Conservation (phyloP, 1,139 yeast genomes). For the Ogataea hybrid region DNA sequence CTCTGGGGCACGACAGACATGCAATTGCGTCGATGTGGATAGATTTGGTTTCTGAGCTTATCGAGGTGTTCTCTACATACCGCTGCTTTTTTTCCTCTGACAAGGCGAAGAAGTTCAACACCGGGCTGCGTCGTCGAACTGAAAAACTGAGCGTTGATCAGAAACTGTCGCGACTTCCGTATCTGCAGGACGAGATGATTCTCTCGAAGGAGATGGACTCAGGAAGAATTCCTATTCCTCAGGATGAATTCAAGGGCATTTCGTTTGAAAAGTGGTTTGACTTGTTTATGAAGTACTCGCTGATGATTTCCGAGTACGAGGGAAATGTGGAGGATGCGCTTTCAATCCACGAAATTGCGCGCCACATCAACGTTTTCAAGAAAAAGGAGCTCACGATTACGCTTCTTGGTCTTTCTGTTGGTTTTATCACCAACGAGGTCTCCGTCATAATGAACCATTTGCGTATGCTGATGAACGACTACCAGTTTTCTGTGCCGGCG, state of each 20-base stretch:
- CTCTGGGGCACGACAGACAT: slow-evolving; percentile 50
- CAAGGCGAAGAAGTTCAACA: slow-evolving; percentile 64
- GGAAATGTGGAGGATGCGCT: slow-evolving; percentile 62
- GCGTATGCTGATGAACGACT: slow-evolving; percentile 60
- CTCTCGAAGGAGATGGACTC: slow-evolving; percentile 35
- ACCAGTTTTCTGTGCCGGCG: slow-evolving; percentile 73
- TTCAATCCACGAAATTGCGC: slow-evolving; percentile 70
- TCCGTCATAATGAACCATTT: slow-evolving; percentile 52
- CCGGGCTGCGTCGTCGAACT: slow-evolving; percentile 62
- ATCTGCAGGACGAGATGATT: slow-evolving; percentile 61
- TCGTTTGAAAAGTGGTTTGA: slow-evolving; percentile 81
- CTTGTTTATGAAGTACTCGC: slow-evolving; percentile 73
- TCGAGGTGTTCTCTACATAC: slow-evolving; percentile 78
- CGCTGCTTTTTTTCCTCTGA: slow-evolving; percentile 78
- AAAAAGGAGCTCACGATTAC: slow-evolving; percentile 55
- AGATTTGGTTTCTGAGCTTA: slow-evolving; percentile 76
- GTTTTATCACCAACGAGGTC: slow-evolving; percentile 53
- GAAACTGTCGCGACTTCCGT: slow-evolving; percentile 63
- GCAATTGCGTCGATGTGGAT: slow-evolving; percentile 80
- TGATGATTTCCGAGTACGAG: slow-evolving; percentile 63
- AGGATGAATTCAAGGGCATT: slow-evolving; percentile 68
- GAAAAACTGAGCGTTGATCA: slow-evolving; percentile 68
- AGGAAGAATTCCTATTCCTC: slow-evolving; percentile 40
- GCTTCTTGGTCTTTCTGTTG: slow-evolving; percentile 65
- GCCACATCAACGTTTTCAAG: slow-evolving; percentile 69